Percentiles rank a stretch among this genome's conserved stretches.
These are phyloP conservation scores for Pseudevernia furfuracea DNA, from an alignment of 495 filamentous ascomycete species.

Conservation along the genomic window DNA sequence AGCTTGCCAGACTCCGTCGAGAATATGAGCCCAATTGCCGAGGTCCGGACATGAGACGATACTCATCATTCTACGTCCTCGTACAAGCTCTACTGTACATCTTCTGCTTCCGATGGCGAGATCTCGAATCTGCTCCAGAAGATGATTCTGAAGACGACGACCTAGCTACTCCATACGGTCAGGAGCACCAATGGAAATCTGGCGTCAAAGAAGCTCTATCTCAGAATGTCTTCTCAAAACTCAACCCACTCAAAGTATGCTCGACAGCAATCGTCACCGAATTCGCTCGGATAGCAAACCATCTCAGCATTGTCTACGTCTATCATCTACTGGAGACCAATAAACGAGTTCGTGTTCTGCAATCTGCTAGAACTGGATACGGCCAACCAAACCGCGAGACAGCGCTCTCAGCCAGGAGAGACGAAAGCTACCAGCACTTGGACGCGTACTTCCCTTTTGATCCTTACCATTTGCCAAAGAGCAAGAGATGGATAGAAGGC, in stretches of 20 bases:
- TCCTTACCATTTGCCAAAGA: conserved; percentile 79
- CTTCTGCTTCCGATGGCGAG: conserved; percentile 97
- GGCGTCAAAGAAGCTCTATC: conserved; percentile 64
- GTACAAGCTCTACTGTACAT: conserved; percentile 88
- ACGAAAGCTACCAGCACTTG: conserved; percentile 65
- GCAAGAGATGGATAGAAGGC: conserved; percentile 73
- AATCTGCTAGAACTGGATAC: conserved; percentile 41
- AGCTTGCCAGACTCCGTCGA: conserved; percentile 60
- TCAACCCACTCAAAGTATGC: conserved; percentile 96
- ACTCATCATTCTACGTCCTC: conserved; percentile 76
- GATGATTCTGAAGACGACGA: conserved; percentile 45
- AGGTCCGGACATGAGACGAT: conserved; percentile 76
- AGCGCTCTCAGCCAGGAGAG: conserved; percentile 39
- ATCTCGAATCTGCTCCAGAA: conserved; percentile 58
- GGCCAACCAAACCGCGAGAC: conserved; percentile 55
- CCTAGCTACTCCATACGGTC: conserved; percentile 47
- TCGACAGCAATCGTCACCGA: conserved; percentile 83
- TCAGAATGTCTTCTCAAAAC: conserved; percentile 68
- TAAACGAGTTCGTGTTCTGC: conserved; percentile 67
- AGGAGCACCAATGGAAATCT: conserved; percentile 65
- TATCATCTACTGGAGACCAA: conserved; percentile 84
- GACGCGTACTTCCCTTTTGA: conserved; percentile 97
- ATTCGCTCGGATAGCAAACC: conserved; percentile 78
- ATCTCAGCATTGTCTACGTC: conserved; percentile 79
- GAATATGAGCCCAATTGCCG: conserved; percentile 60